Evolutionary conservation across 2,329 filamentous ascomycete species (phyloP), one percentile per base, ranked within the genome.

Genomic region (Emmonsia crescens): DNA sequence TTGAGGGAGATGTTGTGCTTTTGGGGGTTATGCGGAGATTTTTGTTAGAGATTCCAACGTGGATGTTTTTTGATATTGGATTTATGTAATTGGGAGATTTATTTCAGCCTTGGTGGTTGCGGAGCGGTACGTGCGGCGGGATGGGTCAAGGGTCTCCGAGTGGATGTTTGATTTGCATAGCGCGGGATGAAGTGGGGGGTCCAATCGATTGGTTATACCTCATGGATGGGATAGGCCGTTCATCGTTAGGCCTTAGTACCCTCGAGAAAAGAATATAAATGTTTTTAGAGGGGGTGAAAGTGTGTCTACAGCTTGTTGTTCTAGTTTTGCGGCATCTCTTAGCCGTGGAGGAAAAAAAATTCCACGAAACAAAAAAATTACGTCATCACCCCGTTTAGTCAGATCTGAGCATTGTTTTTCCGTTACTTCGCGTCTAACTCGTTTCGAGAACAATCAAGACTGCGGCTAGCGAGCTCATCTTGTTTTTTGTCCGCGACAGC

Each of bases 381-480:
- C 55, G 55, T 57, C 55, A 57, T 46, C 52, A 40, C 12, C 33
- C 1, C 14, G 21, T 5, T 66, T 64, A 36, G 69, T 54, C 29
- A 73, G 9, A 8, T 67, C 42, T 66, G 40, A 52, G 27, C 55
- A 40, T 60, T 48, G 12, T n/a, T 52, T n/a, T n/a, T 42, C 24
- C 60, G 46, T 4, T 21, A 21, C 31, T 42, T 49, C 16, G 31
- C 21, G 31, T 29, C 27, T 27, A 40, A 42, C 38, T 38, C 40
- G 55, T 57, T 42, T 57, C 24, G n/a, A 31, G 31, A n/a, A 33
- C 54, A 54, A 21, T 54, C 29, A 36, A 10, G 5, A 1, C n/a
- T 14, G 2, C 16, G 49, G 16, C 27, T 31, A n/a, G n/a, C n/a
- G n/a, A n/a, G n/a, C n/a, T n/a, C n/a, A n/a, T n/a, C 1, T 19